These are phyloP conservation scores for Pythium folliculosum DNA, from an alignment of 352 stramenopile genomes.

Conservation along the genomic window DNA sequence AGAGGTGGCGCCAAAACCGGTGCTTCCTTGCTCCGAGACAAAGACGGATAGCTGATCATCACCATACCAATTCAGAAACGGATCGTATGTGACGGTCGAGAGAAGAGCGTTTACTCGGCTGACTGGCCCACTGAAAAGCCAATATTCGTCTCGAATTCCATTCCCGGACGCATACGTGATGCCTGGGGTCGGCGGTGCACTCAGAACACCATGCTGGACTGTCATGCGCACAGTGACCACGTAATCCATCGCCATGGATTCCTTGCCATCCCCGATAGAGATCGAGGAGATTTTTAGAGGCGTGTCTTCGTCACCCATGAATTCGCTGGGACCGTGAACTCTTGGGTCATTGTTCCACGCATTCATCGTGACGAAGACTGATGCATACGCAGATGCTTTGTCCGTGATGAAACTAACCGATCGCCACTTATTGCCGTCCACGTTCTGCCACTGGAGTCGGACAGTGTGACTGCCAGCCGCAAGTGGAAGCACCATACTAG, in stretches of 20 bases:
- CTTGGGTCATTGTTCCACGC: constrained; percentile 73
- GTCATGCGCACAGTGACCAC: constrained; percentile 56
- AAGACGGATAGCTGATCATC: constrained; percentile 54
- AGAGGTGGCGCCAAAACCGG: constrained; percentile 45
- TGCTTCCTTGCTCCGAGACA: constrained; percentile 67
- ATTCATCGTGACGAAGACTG: constrained; percentile 69
- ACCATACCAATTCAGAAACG: constrained; percentile 78
- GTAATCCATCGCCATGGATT: constrained; percentile 61
- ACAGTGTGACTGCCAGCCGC: constrained; percentile 58
- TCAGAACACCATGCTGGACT: constrained; percentile 58
- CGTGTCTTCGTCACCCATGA: constrained; percentile 55
- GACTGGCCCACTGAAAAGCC: constrained; percentile 65
- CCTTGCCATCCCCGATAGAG: constrained; percentile 51
- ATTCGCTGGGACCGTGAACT: constrained; percentile 38
- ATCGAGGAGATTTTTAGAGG: constrained; percentile 39
- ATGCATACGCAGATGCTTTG: constrained; percentile 59
- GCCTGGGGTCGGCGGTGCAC: constrained; percentile 49
- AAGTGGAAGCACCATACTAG: constrained; percentile 64
- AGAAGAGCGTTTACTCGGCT: constrained; percentile 63
- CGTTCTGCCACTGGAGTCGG: constrained; percentile 77
- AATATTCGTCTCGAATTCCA: constrained; percentile 49
- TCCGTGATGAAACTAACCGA: constrained; percentile 76
- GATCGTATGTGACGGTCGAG: constrained; percentile 48
- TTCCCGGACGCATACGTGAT: constrained; percentile 63
- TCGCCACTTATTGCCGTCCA: constrained; percentile 65